These are phyloP conservation scores for Serendipita sp. DNA, from an alignment of 768 basidiomycete genomes.

Conservation along the genomic window DNA sequence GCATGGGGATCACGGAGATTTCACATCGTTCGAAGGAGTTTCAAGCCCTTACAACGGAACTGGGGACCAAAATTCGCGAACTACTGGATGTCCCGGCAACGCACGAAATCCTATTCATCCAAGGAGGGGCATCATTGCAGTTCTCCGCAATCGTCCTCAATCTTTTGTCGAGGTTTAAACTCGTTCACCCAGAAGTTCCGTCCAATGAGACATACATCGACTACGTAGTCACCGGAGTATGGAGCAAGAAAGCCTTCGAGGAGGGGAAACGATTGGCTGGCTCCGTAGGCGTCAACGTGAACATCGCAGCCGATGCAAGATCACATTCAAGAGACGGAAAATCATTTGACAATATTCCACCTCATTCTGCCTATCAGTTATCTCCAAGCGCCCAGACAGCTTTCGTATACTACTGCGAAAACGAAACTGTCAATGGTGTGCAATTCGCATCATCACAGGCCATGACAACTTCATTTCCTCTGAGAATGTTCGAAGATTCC, in stretches of 20 bases:
- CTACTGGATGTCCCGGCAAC: conserved; percentile 71
- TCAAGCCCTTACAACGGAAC: conserved; percentile 42
- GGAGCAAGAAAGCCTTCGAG: conserved; percentile 74
- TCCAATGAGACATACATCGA: conserved; percentile 51
- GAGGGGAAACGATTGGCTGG: conserved; percentile 62
- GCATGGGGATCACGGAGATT: conserved; percentile 91
- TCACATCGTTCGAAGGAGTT: conserved; percentile 93
- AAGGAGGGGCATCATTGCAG: conserved; percentile 85
- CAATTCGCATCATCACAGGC: conserved; percentile 54
- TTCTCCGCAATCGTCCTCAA: conserved; percentile 89
- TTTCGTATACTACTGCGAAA: conserved; percentile 96
- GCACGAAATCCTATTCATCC: conserved; percentile 80
- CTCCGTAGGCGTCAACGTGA: conserved; percentile 32
- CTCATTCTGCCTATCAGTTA: conserved; percentile 56
- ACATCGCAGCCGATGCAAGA: conserved; percentile 59
- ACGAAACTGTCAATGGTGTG: conserved; percentile 94
- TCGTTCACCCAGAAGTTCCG: conserved; percentile 45
- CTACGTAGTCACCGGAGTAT: conserved; percentile 85
- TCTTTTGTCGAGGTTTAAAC: conserved; percentile 70
- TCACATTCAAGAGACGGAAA: conserved; percentile 45
- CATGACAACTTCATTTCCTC: conserved; percentile 61
- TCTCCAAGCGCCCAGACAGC: conserved; percentile 49
- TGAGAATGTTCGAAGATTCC: conserved; percentile 45
- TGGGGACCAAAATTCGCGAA: conserved; percentile 50
- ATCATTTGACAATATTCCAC: conserved; percentile 66